Percentiles rank a stretch among this genome's conserved stretches.
These are phyloP conservation scores for Intubia oerlemansii DNA, from an alignment of 2,329 filamentous ascomycete species.

Conservation along the genomic window DNA sequence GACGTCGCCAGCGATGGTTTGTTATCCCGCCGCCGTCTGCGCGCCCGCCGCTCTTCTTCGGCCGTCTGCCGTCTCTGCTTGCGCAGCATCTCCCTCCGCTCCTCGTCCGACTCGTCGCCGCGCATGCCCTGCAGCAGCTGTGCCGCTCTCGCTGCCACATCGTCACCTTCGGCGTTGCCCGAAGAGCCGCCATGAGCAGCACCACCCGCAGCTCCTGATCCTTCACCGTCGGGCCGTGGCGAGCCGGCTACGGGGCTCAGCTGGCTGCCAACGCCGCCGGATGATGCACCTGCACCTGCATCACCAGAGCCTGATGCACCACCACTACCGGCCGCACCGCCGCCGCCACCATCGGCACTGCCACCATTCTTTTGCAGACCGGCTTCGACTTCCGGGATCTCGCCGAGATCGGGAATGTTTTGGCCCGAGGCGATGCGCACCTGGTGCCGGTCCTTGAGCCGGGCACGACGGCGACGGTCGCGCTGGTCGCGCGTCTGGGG, in stretches of 20 bases:
- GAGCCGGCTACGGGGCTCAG: slow-evolving; percentile 28
- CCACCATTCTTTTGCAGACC: slow-evolving; percentile 10
- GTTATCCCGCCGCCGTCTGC: slow-evolving; percentile 47
- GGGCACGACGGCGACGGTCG: slow-evolving; percentile 66
- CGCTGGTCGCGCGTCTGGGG: slow-evolving; percentile 77
- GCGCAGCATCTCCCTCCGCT: slow-evolving; percentile 39
- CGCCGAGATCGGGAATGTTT: slow-evolving; percentile 55
- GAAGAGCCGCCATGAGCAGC: slow-evolving; percentile 47
- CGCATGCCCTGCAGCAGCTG: slow-evolving; percentile 68
- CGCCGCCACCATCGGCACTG: neutral
- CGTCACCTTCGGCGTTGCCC: slow-evolving; percentile 45
- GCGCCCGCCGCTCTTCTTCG: slow-evolving; percentile 51
- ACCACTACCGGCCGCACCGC: too few relatives aligned
- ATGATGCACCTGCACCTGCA: too few relatives aligned
- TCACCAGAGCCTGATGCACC: too few relatives aligned
- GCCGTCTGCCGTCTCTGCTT: slow-evolving; percentile 45
- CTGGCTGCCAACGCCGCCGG: slow-evolving; percentile 16
- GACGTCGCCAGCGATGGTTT: too few relatives aligned
- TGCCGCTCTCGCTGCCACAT: slow-evolving; percentile 70
- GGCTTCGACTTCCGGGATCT: slow-evolving; percentile 34
- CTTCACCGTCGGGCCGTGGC: slow-evolving; percentile 20
- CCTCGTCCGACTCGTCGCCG: slow-evolving; percentile 31
- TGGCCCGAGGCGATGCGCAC: slow-evolving; percentile 78
- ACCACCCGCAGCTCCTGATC: neutral
- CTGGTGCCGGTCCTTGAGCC: slow-evolving; percentile 79